Evolutionary conservation across 192 early-diverging fungal species (phyloP).

Genomic region (Coemansia brasiliensis): DNA sequence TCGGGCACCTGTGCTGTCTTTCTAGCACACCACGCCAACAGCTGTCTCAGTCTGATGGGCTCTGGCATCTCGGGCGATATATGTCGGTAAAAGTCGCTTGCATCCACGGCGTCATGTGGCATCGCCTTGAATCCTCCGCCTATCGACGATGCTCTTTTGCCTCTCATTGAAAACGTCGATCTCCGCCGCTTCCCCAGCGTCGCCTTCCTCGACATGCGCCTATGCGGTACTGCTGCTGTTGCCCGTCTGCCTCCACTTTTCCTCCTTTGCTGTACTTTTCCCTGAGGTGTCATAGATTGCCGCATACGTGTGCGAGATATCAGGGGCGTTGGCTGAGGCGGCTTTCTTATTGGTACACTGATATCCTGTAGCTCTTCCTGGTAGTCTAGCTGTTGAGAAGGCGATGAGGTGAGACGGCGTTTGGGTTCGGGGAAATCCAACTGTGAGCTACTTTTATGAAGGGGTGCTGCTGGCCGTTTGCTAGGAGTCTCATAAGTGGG

Average conservation of each 20-base stretch:
- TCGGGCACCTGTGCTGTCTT: slow-evolving; percentile 4
- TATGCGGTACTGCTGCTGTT: slow-evolving; percentile 6
- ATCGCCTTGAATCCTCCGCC: slow-evolving; percentile 58
- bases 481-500: not conserved
- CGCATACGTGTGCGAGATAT: slow-evolving; percentile 43
- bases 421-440: slow-evolving; percentile 45
- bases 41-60: slow-evolving; percentile 65
- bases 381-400: not conserved
- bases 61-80: slow-evolving; percentile 67
- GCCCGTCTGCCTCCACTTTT: not conserved
- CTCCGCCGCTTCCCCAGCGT: slow-evolving; percentile 42
- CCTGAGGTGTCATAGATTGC: not conserved
- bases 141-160: slow-evolving; percentile 61
- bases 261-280: not conserved
- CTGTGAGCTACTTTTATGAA: not conserved
- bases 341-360: slow-evolving; percentile 33
- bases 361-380: slow-evolving; percentile 21
- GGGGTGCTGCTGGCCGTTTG: not conserved
- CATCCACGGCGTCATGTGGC: slow-evolving; percentile 61
- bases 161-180: slow-evolving; percentile 59
- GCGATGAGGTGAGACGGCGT: slow-evolving; percentile 20
- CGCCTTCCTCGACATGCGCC: slow-evolving; percentile 26
- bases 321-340: slow-evolving; percentile 46
- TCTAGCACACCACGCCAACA: slow-evolving; percentile 68
- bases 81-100: slow-evolving; percentile 64